Evolutionary conservation across 2,329 filamentous ascomycete genomes (phyloP).

Genomic region (Fusarium sarcochroum): DNA sequence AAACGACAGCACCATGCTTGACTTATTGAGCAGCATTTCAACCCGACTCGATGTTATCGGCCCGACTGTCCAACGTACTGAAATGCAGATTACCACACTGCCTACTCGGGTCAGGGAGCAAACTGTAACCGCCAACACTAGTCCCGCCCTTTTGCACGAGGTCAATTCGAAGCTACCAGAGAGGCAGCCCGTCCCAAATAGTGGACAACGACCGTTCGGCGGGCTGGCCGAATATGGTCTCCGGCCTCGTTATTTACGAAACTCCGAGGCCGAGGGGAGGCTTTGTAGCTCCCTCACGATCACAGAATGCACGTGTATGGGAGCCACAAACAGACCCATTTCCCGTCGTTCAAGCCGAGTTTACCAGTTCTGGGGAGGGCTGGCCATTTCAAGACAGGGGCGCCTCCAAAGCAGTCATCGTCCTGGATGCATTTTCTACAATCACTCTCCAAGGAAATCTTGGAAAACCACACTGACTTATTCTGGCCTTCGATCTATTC

Average conservation of each 20-base stretch:
- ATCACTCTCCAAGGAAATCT: accelerated
- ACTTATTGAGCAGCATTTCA: background rate
- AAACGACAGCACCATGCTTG: background rate
- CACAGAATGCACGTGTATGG: background rate
- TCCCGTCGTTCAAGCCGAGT: background rate
- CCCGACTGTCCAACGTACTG: accelerated
- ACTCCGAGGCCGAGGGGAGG: background rate
- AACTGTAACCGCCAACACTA: background rate
- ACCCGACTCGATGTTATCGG: accelerated
- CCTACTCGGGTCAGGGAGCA: background rate
- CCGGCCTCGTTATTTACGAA: background rate
- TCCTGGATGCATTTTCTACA: background rate
- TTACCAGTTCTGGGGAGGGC: background rate
- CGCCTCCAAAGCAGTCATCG: background rate
- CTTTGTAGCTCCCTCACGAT: background rate
- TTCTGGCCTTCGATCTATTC: accelerated
- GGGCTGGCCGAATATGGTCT: background rate
- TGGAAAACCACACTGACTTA: background rate
- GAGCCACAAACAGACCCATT: background rate
- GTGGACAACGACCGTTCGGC: background rate
- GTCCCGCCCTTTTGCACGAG: background rate
- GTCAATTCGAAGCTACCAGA: no score
- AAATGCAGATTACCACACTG: accelerated
- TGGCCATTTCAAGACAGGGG: background rate
- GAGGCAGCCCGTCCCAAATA: background rate